Evolutionary conservation across 2,329 filamentous ascomycete species (phyloP), one percentile per base, ranked within the genome.

Genomic region (Cercospora zeina): DNA sequence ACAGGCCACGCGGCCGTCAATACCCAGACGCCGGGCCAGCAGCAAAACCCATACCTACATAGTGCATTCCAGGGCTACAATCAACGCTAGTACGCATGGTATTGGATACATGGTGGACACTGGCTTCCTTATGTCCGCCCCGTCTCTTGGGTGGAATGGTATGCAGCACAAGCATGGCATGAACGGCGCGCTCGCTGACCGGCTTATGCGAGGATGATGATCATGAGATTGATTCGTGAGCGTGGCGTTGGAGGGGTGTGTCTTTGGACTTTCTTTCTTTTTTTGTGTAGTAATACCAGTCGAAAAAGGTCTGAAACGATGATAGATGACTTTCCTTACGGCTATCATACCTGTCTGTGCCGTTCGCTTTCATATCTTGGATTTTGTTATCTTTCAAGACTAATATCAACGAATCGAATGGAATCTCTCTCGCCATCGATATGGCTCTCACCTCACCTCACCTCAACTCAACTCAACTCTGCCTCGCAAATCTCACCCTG

Each of bases 1-100:
- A 66, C 62, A 11, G 60, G 58, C 24, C 67, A 67, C 33, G 65
- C 64, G 6, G 65, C 64, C 1, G 33, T 69, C 21, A 67, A 62
- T 27, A 62, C 51, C 4, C 63, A 65, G 42, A 69, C 67, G 16
- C 67, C 67, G 1, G 62, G 62, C 14, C 64, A 58, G 14, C 60
- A 58, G 60, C 55, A 49, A 21, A 49, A 54, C 39, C 50, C 58
- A 11, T 65, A 59, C 45, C 56, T 51, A 34, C 16, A 58, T 30
- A 31, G 33, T 37, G 63, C 60, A 1, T 68, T 64, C 47, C 62
- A 62, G 5, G 63, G 63, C 24, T 66, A 53, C n/a, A 34, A 31
- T 31, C 49, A 16, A 27, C 49, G 49, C 27, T 53, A 53, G 49
- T 33, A 53, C 49, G 30, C 14, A 9, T 14, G 13, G 7, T n/a